Evolutionary conservation across 148 eudicot genomes (phyloP), one percentile per base, ranked within the genome.

Genomic region (Chenopodium quinoa): DNA sequence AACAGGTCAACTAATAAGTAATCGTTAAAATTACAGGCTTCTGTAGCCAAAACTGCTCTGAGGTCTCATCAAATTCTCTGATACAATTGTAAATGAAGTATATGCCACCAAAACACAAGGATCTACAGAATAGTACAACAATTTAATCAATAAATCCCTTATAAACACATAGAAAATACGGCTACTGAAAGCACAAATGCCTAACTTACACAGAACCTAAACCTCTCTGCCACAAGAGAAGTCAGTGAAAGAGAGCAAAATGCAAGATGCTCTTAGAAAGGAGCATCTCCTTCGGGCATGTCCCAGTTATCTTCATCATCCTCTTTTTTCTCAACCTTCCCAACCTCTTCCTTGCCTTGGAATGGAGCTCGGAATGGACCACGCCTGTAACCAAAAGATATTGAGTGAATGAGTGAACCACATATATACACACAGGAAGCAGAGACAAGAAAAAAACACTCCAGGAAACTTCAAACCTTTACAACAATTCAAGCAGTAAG

Each of bases 301-400:
- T 93, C 94, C 97, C 97, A 93, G 90, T 90, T 91, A 73, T 93
- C 97, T 19, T 88, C 87, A 13, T 86, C 88, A 0, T 89, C 90
- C 23, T 90, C 97, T 37, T 81, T 82, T 79, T 85, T 89, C 80
- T 87, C 88, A 77, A 71, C 84, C 75, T 84, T 88, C 11, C 78
- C n/a, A 4, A 79, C 31, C 69, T 89, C 93, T 76, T 80, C 86
- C 84, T 64, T 86, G 81, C 83, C 86, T 60, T 60, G 89, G 37
- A 76, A 62, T 31, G 81, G 79, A 71, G 48, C 74, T 34, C 93
- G 85, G 25, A 52, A 20, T 6, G 60, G 84, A 73, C 85, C 66
- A 14, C 94, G 91, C 83, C 97, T 93, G 88, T 76, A 63, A 56
- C 72, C 46, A 37, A 13, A 46, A 74, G 3, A 72, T 13, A 65